These are phyloP conservation scores for Parasarocladium wereldwijsianum DNA, from an alignment of 2,329 filamentous ascomycete genomes.

Conservation along the genomic window DNA sequence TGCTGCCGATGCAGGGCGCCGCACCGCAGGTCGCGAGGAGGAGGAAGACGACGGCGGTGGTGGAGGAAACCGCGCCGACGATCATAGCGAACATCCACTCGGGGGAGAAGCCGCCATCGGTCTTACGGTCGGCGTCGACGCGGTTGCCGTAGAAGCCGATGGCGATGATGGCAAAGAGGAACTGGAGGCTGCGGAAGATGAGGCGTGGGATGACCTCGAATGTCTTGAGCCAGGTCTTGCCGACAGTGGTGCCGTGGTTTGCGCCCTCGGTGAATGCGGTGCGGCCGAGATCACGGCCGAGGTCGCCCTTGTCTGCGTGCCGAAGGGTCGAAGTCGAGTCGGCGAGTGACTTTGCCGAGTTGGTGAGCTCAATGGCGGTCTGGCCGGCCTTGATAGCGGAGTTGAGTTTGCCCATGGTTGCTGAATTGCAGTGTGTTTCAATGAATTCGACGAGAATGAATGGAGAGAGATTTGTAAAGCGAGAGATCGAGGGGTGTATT, in stretches of 20 bases:
- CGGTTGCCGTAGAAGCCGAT: slow-evolving; percentile 54
- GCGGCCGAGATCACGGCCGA: slow-evolving; percentile 18
- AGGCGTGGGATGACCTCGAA: slow-evolving; percentile 33
- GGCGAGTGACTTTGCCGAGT: slow-evolving; percentile 13
- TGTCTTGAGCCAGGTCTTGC: slow-evolving; percentile 28
- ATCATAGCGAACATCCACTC: slow-evolving; percentile 53
- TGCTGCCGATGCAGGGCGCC: slow-evolving; percentile 17
- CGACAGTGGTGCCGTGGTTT: slow-evolving; percentile 24
- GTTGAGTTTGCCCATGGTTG: slow-evolving; percentile 15
- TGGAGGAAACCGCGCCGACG: slow-evolving; percentile 36
- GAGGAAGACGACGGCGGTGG: slow-evolving; percentile 32
- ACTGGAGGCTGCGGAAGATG: slow-evolving; percentile 49
- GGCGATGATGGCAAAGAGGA: slow-evolving; percentile 54
- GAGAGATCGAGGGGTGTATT: no score
- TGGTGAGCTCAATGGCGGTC: slow-evolving; percentile 17
- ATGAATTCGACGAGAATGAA: no score
- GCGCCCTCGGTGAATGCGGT: slow-evolving; percentile 19
- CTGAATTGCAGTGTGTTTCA: no score
- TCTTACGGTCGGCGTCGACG: slow-evolving; percentile 28
- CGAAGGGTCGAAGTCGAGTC: slow-evolving; percentile 15
- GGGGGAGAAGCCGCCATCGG: slow-evolving; percentile 25
- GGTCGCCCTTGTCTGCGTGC: slow-evolving; percentile 17
- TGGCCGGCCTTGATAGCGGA: slow-evolving; percentile 18
- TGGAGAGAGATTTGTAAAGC: no score
- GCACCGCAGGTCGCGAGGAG: slow-evolving; percentile 20